A percentile compares a stretch with the other conserved stretches of the same genome.
Evolutionary conservation across 2,329 filamentous ascomycete genomes (phyloP).

Genomic region (Claviceps quebecensis): DNA sequence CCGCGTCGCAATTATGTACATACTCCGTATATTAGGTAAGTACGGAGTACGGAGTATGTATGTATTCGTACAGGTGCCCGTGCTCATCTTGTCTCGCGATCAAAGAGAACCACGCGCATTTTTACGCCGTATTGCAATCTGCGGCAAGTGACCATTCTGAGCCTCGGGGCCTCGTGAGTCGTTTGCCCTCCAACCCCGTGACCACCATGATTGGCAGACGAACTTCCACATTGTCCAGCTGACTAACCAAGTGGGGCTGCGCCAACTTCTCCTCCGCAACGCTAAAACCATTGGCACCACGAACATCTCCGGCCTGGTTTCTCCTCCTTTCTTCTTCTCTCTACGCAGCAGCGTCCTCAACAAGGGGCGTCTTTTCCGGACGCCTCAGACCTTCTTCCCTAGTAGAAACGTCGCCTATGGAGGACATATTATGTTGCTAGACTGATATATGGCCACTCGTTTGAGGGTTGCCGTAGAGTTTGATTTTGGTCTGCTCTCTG

Average conservation of each 20-base stretch:
- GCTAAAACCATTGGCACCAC: not conserved
- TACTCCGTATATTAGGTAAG: not conserved
- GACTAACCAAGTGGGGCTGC: not conserved
- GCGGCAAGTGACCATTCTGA: too few species aligned
- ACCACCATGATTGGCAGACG: not conserved
- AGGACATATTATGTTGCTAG: slow-evolving; percentile 18
- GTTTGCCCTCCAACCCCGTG: too few species aligned
- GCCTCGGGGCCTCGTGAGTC: too few species aligned
- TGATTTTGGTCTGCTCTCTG: slow-evolving; percentile 13
- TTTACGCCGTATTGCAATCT: too few species aligned
- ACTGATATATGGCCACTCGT: slow-evolving; percentile 24
- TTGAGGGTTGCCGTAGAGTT: slow-evolving; percentile 26
- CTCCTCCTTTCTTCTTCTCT: slow-evolving; percentile 5
- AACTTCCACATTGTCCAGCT: not conserved
- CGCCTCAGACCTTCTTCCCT: slow-evolving; percentile 7
- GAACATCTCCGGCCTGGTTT: not conserved
- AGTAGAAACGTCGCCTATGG: slow-evolving; percentile 12
- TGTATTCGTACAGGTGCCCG: too few species aligned
- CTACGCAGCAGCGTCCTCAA: slow-evolving; percentile 16
- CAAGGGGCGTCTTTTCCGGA: not conserved
- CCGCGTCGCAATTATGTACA: not conserved
- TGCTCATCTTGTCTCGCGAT: too few species aligned
- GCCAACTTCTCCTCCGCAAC: not conserved
- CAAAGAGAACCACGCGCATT: too few species aligned
- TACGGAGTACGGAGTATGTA: too few species aligned